These are phyloP conservation scores for Garcia nutans DNA, from an alignment of 345 rosid genomes.

Conservation along the genomic window DNA sequence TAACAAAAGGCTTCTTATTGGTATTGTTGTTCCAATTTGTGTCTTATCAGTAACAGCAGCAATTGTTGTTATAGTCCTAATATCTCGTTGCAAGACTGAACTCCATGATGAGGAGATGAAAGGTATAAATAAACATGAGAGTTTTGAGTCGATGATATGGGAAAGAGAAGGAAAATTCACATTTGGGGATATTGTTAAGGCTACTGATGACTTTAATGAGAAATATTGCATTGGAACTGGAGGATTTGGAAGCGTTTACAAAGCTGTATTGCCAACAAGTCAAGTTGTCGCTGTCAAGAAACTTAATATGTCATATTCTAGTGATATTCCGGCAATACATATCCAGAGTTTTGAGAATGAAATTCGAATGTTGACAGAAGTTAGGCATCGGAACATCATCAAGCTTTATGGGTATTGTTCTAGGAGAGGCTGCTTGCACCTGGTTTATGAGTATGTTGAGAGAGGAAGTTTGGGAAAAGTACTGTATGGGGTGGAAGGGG, in stretches of 20 bases:
- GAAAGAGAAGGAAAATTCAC: conserved; percentile 56
- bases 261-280: conserved; percentile 44
- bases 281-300: conserved; percentile 59
- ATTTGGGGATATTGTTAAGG: conserved; percentile 54
- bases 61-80: conserved; percentile 13
- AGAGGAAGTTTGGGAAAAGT: conserved; percentile 53
- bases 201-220: conserved; percentile 51
- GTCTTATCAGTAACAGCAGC: conserved; percentile 25
- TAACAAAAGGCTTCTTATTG: conserved; percentile 34
- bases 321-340: conserved; percentile 37
- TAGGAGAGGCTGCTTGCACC: conserved; percentile 39
- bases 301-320: conserved; percentile 37
- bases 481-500: conserved; percentile 41
- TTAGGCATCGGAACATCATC: conserved; percentile 59
- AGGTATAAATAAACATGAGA: not conserved
- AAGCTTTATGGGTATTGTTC: conserved; percentile 70
- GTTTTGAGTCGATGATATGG: conserved; percentile 46
- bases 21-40: conserved; percentile 40
- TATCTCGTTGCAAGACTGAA: conserved; percentile 13
- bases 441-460: conserved; percentile 61
- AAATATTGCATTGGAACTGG: conserved; percentile 62
- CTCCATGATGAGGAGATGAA: conserved; percentile 37
- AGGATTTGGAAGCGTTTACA: conserved; percentile 64
- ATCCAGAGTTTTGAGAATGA: conserved; percentile 56
- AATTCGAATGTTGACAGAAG: conserved; percentile 48